phyloP scores from a whole-genome alignment of 345 rosid species.

The Rhodamnia argentea region DNA sequence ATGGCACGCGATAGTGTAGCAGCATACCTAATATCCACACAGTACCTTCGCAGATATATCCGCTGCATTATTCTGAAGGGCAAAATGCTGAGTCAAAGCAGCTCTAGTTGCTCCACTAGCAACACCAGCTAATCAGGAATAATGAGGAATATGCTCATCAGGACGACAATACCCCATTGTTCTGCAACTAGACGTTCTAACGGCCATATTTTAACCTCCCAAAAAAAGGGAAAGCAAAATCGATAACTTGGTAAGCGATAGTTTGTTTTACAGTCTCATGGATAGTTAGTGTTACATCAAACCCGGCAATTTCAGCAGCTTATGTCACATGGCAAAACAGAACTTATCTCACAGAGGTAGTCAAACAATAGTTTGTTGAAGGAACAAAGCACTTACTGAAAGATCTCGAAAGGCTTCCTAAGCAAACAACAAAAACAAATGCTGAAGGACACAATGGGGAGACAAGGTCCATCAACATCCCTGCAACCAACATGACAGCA shows the following conservation, averaged over 20 bases:
- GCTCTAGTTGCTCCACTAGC: constrained; percentile 99
- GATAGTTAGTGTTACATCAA: neutral
- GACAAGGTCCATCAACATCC: constrained; percentile 96
- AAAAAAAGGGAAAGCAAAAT: neutral
- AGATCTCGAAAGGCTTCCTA: constrained; percentile 92
- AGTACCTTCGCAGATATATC: constrained; percentile 89
- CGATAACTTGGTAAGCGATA: neutral
- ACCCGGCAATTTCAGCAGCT: neutral
- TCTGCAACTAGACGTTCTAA: neutral
- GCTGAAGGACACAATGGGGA: constrained; percentile 91
- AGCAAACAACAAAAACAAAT: constrained; percentile 78
- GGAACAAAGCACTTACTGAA: constrained; percentile 50
- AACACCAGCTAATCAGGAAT: constrained; percentile 62
- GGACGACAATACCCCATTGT: neutral
- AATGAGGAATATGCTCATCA: neutral
- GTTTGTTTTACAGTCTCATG: neutral
- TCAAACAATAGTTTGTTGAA: neutral
- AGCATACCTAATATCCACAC: neutral
- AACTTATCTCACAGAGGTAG: neutral
- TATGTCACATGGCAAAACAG: neutral
- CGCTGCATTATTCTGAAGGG: constrained; percentile 91
- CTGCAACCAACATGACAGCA: constrained; percentile 29
- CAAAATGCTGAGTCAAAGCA: constrained; percentile 94
- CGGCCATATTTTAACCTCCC: neutral
- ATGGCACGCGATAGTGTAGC: neutral